Conservation (phyloP, 177 flowering plant genomes). For the Vitis hybrid region DNA sequence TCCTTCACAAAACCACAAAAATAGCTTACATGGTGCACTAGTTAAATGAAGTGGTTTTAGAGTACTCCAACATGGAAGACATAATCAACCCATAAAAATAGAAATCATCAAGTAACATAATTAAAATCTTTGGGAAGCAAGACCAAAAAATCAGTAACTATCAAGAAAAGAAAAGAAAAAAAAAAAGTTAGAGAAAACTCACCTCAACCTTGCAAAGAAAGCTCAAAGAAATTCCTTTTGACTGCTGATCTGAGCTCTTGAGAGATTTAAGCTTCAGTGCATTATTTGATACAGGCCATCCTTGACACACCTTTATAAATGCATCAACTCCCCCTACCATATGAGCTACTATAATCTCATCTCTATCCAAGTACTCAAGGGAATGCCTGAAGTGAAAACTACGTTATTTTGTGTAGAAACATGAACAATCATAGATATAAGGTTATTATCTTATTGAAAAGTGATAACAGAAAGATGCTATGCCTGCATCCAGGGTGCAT, state of each 20-base stretch:
- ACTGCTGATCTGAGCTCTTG: slow-evolving; percentile 48
- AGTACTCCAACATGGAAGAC: too few species aligned
- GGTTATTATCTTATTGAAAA: background rate
- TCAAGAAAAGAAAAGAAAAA: too few species aligned
- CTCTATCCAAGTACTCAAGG: slow-evolving; percentile 64
- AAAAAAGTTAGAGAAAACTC: slow-evolving; percentile 13
- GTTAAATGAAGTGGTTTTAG: too few species aligned
- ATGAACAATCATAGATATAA: background rate
- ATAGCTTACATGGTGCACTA: too few species aligned
- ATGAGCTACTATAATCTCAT: slow-evolving; percentile 65
- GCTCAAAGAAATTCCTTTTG: slow-evolving; percentile 51
- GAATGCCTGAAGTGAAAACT: slow-evolving; percentile 51
- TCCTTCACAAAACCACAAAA: too few species aligned
- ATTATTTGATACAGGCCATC: slow-evolving; percentile 68
- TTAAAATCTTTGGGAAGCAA: too few species aligned
- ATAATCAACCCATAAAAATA: too few species aligned
- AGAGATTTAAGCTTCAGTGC: slow-evolving; percentile 64
- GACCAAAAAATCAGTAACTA: too few species aligned
- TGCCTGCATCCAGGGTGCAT: too few species aligned
- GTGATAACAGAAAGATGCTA: background rate
- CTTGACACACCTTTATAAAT: slow-evolving; percentile 61
- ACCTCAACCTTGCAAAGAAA: slow-evolving; percentile 79
- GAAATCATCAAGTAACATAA: too few species aligned
- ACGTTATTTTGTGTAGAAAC: background rate
- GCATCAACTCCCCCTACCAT: slow-evolving; percentile 72